Base-by-base conservation (phyloP, 2,329 filamentous ascomycete species). In the Meredithiella fracta region DNA sequence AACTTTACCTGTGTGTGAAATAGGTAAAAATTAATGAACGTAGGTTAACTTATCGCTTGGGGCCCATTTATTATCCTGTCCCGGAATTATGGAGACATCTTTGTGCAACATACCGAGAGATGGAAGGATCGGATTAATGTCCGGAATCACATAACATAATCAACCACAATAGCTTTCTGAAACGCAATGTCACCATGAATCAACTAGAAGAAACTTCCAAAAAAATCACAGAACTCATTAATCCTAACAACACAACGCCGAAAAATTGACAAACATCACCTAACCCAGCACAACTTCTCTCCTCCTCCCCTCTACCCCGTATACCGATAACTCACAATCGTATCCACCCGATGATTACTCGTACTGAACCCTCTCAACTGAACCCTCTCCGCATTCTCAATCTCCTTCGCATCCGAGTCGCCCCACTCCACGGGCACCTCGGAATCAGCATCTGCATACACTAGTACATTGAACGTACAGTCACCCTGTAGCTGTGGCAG, bases 351-450 rank as follows among this genome's bases (percentile, higher is more conserved):
- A 68, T 98, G 92, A 64, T 83, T 95, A 61, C 84, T 89, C 15
- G 92, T 98, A 69, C 90, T 96, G 72, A 97, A 98, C 61, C 91
- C 94, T 59, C 92, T 79, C 65, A 98, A 72, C 71, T 96, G 90
- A 29, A 98, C 92, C 66, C 92, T 89, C 73, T 98, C 92, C 44
- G 87, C 91, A 63, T 92, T 86, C 66, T 83, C 75, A 61, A 98
- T 96, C 73, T 98, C 92, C 72, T 95, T 96, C 55, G 91, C 90
- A 68, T 97, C 92, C 62, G 88, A 95, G 71, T 98, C 92, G 50
- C 92, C 92, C 92, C 92, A 98, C 68, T 98, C 92, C 58, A 98
- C 83, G 3, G 92, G 92, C 14, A 98, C 92, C 51, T 97, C 91
- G 58, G 86, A 92, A 69, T 97, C 90, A 17, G 90, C 90, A 67